Base-by-base conservation (phyloP, 2,329 filamentous ascomycete genomes). In the Pseudogymnoascus destructans region DNA sequence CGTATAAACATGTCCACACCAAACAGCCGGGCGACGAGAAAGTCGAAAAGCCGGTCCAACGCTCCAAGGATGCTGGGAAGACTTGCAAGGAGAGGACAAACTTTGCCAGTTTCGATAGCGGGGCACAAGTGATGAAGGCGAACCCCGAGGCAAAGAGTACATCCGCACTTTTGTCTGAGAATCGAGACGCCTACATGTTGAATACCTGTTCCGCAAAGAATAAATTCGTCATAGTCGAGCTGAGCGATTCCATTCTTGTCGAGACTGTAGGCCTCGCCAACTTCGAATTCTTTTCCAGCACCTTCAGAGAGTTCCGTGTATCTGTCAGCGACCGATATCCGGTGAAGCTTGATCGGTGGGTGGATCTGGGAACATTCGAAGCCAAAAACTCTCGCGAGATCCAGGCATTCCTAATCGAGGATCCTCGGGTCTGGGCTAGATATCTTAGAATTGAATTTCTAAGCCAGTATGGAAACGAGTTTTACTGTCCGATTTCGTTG, bases 41-140 rank as follows among this genome's bases (percentile, higher is more conserved):
- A 42, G 59, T 30, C 49, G 61, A 62, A 9, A 68, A 69, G 57
- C 64, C 64, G 8, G 63, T 68, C n/a, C 67, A 67, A 60, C 80
- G 89, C 35, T 90, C 87, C 68, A 96, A 95, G 71, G 91, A 97
- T 70, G 93, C 93, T 3, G 93, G 93, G 6, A 95, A 89, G 70
- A 98, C 93, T 0, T 96, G 92, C 78, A 97, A 97, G 72, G 93
- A 97, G 72, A 80, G 93, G 46, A 96, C 95, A 72, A 97, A 95
- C 58, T 98, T 95, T 72, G 90, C 93, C 5, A 97, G 92, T 0
- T 97, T 97, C 67, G 93, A 98, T 70, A 95, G 90, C 61, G 93
- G 93, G 9, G 93, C 93, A 10, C 96, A 89, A 0, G 82, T 97
- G 25, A 77, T 95, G 61, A 97, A 97, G 74, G 89, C 89, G 2